Evolutionary conservation across 345 rosid species (phyloP), one percentile per base, ranked within the genome.

Genomic region (Hibiscus trionum): DNA sequence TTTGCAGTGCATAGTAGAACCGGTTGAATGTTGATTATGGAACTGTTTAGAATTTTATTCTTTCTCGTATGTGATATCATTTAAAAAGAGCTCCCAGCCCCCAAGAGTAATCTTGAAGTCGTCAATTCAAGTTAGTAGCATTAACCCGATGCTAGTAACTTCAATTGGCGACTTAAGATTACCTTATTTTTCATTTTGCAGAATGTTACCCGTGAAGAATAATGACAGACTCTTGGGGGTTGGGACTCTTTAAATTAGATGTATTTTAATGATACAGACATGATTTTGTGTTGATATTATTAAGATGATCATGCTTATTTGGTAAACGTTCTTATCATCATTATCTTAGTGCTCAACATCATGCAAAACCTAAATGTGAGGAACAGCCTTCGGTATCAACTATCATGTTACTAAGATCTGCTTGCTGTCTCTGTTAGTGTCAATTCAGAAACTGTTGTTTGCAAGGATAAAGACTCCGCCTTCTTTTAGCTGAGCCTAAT

Each of bases 351-450:
- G 3, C 15, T 62, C 46, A 35, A 35, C 14, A n/a, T 62, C 47
- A n/a, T 35, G 49, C 46, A 35, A 35, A 44, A 35, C 1, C 11
- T 33, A 62, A 63, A 63, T 63, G 27, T 4, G 16, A 17, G 50
- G 24, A 37, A 19, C 42, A 31, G 8, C n/a, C 16, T n/a, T n/a
- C n/a, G n/a, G n/a, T n/a, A n/a, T n/a, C n/a, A n/a, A n/a, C n/a
- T n/a, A 19, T 63, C 68, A 17, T 46, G 50, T 11, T 37, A 6
- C 68, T 39, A 5, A 39, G 21, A 29, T 42, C 42, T 60, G 29
- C 52, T 19, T 64, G 69, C 29, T 39, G 29, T 21, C 68, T 39
- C 29, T 64, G n/a, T 64, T 64, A 17, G 68, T 64, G 68, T 37
- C 68, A 39, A 17, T 64, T 64, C 10, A 15, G 24, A 61, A 31